phyloP scores from a whole-genome alignment of 805 yeast genomes.

The Isabelozyma heimii region DNA sequence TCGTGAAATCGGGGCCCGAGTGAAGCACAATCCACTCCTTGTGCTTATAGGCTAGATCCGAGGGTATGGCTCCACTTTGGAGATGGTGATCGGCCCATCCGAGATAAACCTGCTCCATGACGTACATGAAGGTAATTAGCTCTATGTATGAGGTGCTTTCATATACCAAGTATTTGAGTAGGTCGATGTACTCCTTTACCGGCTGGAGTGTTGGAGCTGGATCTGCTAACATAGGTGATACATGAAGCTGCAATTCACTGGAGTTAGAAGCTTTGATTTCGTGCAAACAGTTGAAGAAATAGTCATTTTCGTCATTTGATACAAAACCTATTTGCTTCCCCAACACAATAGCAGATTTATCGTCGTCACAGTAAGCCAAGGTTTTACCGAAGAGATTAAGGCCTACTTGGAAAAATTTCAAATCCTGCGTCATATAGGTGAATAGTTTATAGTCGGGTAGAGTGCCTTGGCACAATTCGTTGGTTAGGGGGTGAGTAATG shows the following conservation, averaged over 20 bases:
- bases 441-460: slow-evolving; percentile 39
- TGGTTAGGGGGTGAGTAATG: slow-evolving; percentile 39
- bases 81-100: slow-evolving; percentile 48
- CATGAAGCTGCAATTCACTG: slow-evolving; percentile 17
- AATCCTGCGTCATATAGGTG: slow-evolving; percentile 48
- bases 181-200: slow-evolving; percentile 37
- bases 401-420: slow-evolving; percentile 44
- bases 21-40: slow-evolving; percentile 54
- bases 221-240: slow-evolving; percentile 13
- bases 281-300: slow-evolving; percentile 29
- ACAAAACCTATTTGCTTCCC: slow-evolving; percentile 53
- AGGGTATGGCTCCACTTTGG: slow-evolving; percentile 9
- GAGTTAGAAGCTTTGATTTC: slow-evolving; percentile 18
- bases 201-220: slow-evolving; percentile 21
- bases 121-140: slow-evolving; percentile 41
- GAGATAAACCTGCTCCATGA: slow-evolving; percentile 50
- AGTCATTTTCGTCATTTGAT: slow-evolving; percentile 46
- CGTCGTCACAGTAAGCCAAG: slow-evolving; percentile 41
- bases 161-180: slow-evolving; percentile 25
- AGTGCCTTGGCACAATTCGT: slow-evolving; percentile 46
- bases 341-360: slow-evolving; percentile 33
- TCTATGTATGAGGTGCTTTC: slow-evolving; percentile 34
- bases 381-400: slow-evolving; percentile 43
- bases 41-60: slow-evolving; percentile 40
- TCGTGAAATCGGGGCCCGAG: slow-evolving; percentile 45